Base-by-base conservation (phyloP, 495 filamentous ascomycete genomes). In the Lentithecium fluviatile region DNA sequence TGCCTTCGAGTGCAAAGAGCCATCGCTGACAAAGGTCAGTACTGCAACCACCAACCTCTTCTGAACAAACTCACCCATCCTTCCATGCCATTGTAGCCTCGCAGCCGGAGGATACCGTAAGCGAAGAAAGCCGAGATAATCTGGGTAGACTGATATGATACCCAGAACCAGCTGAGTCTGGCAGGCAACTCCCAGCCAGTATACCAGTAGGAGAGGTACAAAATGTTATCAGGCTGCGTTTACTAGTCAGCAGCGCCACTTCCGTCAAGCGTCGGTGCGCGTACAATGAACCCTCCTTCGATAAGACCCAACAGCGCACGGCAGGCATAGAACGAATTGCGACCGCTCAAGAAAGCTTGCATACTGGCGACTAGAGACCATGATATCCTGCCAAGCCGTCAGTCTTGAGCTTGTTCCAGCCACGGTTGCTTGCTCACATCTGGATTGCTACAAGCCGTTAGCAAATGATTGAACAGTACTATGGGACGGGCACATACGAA, bases 351-450 rank as follows among this genome's bases (percentile, higher is more conserved):
- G 56, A 84, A 85, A 11, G 87, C 83, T 71, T 93, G 88, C 42
- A 76, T 79, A 21, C 77, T 74, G 0, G 88, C 88, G 32, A 92
- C 83, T 8, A 91, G 61, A 67, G 85, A 88, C 88, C 90, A 95
- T 3, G 80, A 77, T 0, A 90, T 75, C 62, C 56, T 60, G 29
- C 7, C 19, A 17, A 46, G 26, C n/a, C 25, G 45, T 64, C 25
- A 64, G 55, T 47, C 2, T 10, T 12, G 49, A 24, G 15, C 32
- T 57, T 21, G 8, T 19, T 17, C n/a, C 13, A 29, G 40, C 36
- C 19, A 25, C 5, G 15, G 21, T 20, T 11, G 46, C 24, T 6
- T 11, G 48, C 62, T 20, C 26, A 58, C 82, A 93, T 93, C 65
- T 93, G 89, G 25, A 86, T 74, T 0, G 90, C 40, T 43, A 6